Base-by-base conservation (phyloP, 2,329 filamentous ascomycete species). In the Penicillium sp. region DNA sequence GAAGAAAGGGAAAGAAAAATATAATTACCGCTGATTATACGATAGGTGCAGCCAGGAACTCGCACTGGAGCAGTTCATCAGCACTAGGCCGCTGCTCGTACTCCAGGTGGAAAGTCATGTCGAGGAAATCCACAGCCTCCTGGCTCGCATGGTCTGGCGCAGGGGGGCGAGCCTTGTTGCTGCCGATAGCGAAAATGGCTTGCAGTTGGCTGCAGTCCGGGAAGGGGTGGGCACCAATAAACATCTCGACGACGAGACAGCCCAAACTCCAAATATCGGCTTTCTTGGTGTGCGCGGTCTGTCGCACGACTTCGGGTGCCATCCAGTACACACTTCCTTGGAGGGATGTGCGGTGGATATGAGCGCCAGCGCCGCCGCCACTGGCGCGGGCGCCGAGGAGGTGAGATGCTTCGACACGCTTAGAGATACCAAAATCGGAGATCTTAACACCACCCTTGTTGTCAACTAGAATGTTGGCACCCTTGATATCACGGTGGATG, bases 241-340 rank as follows among this genome's bases (percentile, higher is more conserved):
- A 96, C 94, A 99, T 99, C 80, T 99, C 94, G 25, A 99, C 93
- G 15, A 99, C 91, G 51, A 99, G 81, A 74, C 94, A 99, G 35
- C 94, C 94, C 25, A 99, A 84, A 45, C 91, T 96, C 94, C 94
- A 99, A 67, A 99, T 99, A 70, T 99, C 94, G 15, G 94, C 94
- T 79, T 97, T 97, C 78, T 93, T 91, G 6, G 93, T 97, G 78
- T 99, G 97, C 6, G 92, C 93, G 3, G 93, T 97, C 77, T 97
- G 94, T 70, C 94, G 94, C 61, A 99, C 94, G 21, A 99, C 94
- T 79, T 99, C 94, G 9, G 94, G 94, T 0, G 94, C 94, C 94
- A 99, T 99, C 94, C 94, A 99, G 79, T 97, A 99, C 52, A 99
- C 94, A 27, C 92, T 97, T 15, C 94, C 94, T 75, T 99, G 94